phyloP scores from a whole-genome alignment of 2,329 filamentous ascomycete species.

The Aspergillus fijiensis region DNA sequence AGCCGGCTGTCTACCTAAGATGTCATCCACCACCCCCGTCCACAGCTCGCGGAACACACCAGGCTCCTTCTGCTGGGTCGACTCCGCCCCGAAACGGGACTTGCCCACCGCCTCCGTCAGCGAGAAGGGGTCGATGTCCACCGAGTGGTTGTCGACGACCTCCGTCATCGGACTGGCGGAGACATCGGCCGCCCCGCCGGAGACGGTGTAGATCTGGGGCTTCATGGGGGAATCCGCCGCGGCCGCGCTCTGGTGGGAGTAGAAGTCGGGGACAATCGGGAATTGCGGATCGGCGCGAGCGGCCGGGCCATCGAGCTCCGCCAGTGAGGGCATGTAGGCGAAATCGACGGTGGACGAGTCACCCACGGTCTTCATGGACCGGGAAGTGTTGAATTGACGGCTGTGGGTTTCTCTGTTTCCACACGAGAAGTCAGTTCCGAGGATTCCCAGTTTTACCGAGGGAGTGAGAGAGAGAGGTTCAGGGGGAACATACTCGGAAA shows the following conservation, averaged over 20 bases:
- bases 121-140: constrained; percentile 58
- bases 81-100: constrained; percentile 38
- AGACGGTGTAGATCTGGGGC: constrained; percentile 57
- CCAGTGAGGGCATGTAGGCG: constrained; percentile 57
- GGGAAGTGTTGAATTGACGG: constrained; percentile 63
- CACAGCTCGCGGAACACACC: constrained; percentile 38
- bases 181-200: constrained; percentile 43
- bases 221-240: constrained; percentile 46
- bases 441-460: not conserved
- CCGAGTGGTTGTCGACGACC: constrained; percentile 55
- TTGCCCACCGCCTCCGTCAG: constrained; percentile 52
- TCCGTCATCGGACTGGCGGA: constrained; percentile 58
- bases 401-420: constrained; percentile 54
- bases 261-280: constrained; percentile 50
- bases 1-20: constrained; percentile 34
- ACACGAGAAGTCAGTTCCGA: constrained; percentile 23
- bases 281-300: constrained; percentile 45
- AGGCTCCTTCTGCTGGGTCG: constrained; percentile 34
- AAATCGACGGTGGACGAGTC: constrained; percentile 65
- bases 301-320: constrained; percentile 41
- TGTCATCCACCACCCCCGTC: constrained; percentile 39
- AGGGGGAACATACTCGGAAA: constrained; percentile 35
- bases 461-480: not conserved
- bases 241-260: constrained; percentile 29
- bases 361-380: constrained; percentile 55